These are phyloP conservation scores for Colletotrichum sp. DNA, from an alignment of 2,329 filamentous ascomycete genomes.

Conservation along the genomic window DNA sequence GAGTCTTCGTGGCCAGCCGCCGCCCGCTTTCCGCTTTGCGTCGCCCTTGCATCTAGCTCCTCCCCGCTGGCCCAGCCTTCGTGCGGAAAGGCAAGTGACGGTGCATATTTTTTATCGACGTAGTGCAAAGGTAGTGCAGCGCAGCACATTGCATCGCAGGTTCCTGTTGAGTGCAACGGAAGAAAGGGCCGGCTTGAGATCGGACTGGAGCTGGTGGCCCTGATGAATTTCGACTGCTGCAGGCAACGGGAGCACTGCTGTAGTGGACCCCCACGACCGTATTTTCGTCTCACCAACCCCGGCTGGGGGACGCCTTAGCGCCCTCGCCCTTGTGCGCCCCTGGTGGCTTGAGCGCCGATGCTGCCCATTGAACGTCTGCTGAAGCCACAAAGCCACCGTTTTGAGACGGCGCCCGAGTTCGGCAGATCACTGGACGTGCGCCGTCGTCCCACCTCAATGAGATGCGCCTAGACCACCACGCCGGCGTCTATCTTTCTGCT, in stretches of 20 bases:
- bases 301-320: not conserved
- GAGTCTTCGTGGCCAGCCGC: not conserved
- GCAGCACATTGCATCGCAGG: not conserved
- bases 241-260: not conserved
- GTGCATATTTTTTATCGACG: not conserved
- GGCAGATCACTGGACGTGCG: constrained; percentile 17
- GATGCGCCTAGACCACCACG: not conserved
- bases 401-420: constrained; percentile 10
- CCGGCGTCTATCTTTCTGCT: not conserved
- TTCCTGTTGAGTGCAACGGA: not conserved
- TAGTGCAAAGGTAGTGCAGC: not conserved
- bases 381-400: constrained; percentile 6
- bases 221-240: not conserved
- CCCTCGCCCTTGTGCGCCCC: not conserved
- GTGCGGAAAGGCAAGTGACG: not conserved
- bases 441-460: not conserved
- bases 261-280: not conserved
- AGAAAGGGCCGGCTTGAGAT: not conserved
- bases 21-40: constrained; percentile 5
- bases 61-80: not conserved
- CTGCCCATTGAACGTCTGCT: not conserved
- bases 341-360: not conserved
- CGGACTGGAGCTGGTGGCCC: not conserved
- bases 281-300: not conserved
- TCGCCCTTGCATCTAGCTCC: not conserved